Conservation (phyloP, 73 alveolate species). For the Stentor coeruleus region DNA sequence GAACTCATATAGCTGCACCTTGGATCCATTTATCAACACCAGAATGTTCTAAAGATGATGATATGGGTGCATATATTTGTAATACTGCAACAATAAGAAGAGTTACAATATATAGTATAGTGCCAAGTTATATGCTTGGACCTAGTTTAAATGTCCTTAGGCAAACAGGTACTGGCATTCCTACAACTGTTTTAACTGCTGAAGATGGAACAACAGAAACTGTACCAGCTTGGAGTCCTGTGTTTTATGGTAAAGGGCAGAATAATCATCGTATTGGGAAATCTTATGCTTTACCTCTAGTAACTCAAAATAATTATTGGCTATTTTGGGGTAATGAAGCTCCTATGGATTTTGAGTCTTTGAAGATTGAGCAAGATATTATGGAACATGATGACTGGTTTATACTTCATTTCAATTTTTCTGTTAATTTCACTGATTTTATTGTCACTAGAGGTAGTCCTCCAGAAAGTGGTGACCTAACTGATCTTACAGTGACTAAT, state of each 20-base stretch:
- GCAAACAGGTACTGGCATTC: background rate
- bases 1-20: constrained; percentile 30
- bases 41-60: background rate
- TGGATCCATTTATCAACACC: constrained; percentile 25
- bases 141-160: constrained; percentile 16
- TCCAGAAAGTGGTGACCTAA: background rate
- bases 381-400: constrained; percentile 2
- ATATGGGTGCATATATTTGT: background rate
- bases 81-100: constrained; percentile 30
- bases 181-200: background rate
- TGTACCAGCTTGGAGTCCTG: background rate
- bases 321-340: background rate
- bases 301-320: constrained; percentile 7
- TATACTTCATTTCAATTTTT: background rate
- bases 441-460: background rate
- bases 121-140: background rate
- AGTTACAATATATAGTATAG: background rate
- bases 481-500: background rate
- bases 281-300: constrained; percentile 37
- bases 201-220: background rate
- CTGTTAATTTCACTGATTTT: background rate
- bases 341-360: background rate
- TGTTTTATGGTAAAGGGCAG: constrained; percentile 32
- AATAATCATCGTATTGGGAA: constrained; percentile 25
- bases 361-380: background rate